Evolutionary conservation across 768 basidiomycete genomes (phyloP).

Genomic region (Amanita inopinata): DNA sequence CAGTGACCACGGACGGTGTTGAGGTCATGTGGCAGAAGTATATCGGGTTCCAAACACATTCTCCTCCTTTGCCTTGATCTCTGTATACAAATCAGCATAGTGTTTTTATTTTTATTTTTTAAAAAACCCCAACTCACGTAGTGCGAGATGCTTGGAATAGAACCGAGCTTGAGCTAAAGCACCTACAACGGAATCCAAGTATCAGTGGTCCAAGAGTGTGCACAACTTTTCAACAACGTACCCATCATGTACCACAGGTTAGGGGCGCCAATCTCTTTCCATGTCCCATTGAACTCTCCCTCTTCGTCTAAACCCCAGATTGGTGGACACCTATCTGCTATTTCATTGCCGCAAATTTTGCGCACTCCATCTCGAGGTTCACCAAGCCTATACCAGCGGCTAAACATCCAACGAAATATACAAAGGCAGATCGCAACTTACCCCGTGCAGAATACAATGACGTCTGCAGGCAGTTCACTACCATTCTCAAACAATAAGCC

Average conservation of each 20-base stretch:
- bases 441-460: constrained; percentile 42
- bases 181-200: too few species aligned
- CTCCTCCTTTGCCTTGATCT: constrained; percentile 9
- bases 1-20: too few species aligned
- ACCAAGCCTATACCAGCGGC: constrained; percentile 26
- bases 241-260: constrained; percentile 55
- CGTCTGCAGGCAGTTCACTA: constrained; percentile 33
- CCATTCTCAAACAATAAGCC: constrained; percentile 39
- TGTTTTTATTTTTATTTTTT: not conserved
- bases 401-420: not conserved
- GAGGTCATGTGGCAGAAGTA: too few species aligned
- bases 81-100: not conserved
- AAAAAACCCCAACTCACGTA: constrained; percentile 2
- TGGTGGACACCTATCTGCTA: constrained; percentile 32
- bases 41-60: constrained; percentile 2
- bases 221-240: too few species aligned
- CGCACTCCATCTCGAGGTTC: constrained; percentile 28
- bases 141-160: constrained; percentile 7
- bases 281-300: constrained; percentile 43
- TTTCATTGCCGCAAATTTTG: constrained; percentile 33
- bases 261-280: constrained; percentile 38
- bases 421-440: constrained; percentile 11
- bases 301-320: constrained; percentile 58
- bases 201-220: too few species aligned
- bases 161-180: constrained; percentile 4